These are phyloP conservation scores for Plenodomus biglobosus DNA, from an alignment of 2,329 filamentous ascomycete genomes.

Conservation along the genomic window DNA sequence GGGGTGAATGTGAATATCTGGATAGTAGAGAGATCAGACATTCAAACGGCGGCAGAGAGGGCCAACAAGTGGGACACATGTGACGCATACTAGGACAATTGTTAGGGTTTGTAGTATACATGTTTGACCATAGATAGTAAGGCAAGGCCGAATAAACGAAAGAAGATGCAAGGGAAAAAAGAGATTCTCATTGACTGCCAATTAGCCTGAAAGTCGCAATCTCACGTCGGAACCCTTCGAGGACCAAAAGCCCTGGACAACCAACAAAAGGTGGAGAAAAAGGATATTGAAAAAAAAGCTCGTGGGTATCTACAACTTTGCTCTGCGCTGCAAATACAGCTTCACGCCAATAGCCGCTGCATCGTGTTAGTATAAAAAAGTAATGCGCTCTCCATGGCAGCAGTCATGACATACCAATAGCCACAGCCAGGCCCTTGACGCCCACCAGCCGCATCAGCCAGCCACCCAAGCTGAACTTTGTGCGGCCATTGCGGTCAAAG, in stretches of 20 bases:
- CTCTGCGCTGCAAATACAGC: slow-evolving; percentile 33
- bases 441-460: slow-evolving; percentile 39
- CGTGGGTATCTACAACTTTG: slow-evolving; percentile 23
- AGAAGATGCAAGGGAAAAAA: too few species aligned
- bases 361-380: slow-evolving; percentile 18
- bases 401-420: slow-evolving; percentile 35
- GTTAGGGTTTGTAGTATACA: too few species aligned
- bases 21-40: too few species aligned
- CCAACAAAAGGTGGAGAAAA: neutral
- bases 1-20: too few species aligned
- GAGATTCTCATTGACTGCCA: too few species aligned
- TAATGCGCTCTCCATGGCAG: neutral
- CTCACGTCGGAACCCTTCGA: too few species aligned
- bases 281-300: neutral
- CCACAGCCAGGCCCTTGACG: slow-evolving; percentile 33
- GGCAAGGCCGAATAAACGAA: too few species aligned
- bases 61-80: too few species aligned
- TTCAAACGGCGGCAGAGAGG: too few species aligned
- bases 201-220: too few species aligned
- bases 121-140: too few species aligned
- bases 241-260: neutral
- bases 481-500: slow-evolving; percentile 60
- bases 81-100: too few species aligned
- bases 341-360: slow-evolving; percentile 32
- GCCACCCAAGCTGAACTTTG: slow-evolving; percentile 31